Evolutionary conservation across 805 yeast species (phyloP), one percentile per base, ranked within the genome.

Genomic region (Kodamaea fukazawae): DNA sequence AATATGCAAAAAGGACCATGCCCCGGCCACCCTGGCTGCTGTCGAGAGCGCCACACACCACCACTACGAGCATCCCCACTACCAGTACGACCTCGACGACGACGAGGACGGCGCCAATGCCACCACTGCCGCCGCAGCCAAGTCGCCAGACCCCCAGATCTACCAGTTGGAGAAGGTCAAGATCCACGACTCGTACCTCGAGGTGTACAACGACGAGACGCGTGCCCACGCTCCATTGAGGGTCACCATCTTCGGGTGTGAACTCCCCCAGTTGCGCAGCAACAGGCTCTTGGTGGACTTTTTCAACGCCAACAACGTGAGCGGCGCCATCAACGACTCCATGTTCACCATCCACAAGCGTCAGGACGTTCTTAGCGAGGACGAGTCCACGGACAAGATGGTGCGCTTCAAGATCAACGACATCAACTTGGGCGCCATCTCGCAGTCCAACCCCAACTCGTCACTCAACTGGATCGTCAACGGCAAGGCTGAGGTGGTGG

Each of bases 281-380:
- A 70, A 74, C 39, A 73, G 83, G 69, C 50, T 81, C 20, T 60
- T 82, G 31, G 63, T 80, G 41, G 93, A 86, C 57, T 71, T 85
- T 39, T 73, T 85, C 61, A 81, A 79, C 54, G 86, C 89, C 10
- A 71, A 72, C 41, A 79, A 81, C 35, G 79, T 83, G 23, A 79
- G 85, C 11, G 95, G 95, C 0, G 78, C 90, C 0, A 68, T 85
- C 10, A 83, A 84, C 52, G 83, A 83, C 39, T 78, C 93, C 1
- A 67, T 86, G 58, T 84, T 85, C 61, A 83, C 89, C 0, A 71
- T 86, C 15, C 93, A 85, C 50, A 83, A 83, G 54, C 76, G 85
- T 49, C 91, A 84, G 53, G 73, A 75, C 40, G 60, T 71, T 44
- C 16, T 34, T 35, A 75, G 78, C 0, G 71, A 70, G 45, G 67